phyloP scores from a whole-genome alignment of 352 stramenopile genomes.

The Globisporangium nodosum region DNA sequence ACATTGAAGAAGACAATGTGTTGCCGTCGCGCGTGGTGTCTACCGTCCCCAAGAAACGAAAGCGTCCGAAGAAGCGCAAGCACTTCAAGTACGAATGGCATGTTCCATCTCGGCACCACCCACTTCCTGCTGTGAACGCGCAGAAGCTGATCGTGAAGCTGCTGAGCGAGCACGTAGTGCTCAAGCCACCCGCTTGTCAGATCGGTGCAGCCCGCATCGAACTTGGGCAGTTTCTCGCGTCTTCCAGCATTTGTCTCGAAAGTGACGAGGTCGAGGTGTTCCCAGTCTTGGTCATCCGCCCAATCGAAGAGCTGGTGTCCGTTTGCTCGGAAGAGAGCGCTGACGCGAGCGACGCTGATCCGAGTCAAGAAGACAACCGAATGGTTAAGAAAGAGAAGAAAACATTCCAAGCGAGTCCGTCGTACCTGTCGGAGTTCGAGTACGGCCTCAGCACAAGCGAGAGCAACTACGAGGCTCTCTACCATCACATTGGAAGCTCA shows the following conservation, averaged over 20 bases:
- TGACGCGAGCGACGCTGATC: not conserved
- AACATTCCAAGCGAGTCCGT: conserved; percentile 16
- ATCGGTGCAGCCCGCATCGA: conserved; percentile 18
- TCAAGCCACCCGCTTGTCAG: conserved; percentile 24
- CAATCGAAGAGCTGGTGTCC: conserved; percentile 19
- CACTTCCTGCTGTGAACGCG: conserved; percentile 3
- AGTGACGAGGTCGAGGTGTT: conserved; percentile 64
- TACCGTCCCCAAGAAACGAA: conserved; percentile 18
- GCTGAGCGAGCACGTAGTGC: conserved; percentile 31
- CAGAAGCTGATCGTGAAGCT: conserved; percentile 31
- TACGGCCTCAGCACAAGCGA: conserved; percentile 45
- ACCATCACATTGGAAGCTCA: conserved; percentile 34
- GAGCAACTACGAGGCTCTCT: conserved; percentile 56
- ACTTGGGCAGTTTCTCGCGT: conserved; percentile 36
- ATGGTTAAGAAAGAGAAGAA: not conserved
- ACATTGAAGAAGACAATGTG: conserved; percentile 21
- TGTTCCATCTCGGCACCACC: conserved; percentile 6
- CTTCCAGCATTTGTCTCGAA: conserved; percentile 42
- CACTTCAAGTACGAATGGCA: conserved; percentile 18
- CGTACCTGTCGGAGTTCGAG: conserved; percentile 55
- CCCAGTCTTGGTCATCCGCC: conserved; percentile 50
- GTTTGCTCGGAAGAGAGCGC: not conserved
- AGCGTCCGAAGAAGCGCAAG: conserved; percentile 18
- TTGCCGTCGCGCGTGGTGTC: conserved; percentile 37
- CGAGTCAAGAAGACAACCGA: not conserved